Percentiles rank a stretch among this genome's conserved stretches.
phyloP scores from a whole-genome alignment of 176 grass and related monocot species.

The Oryza longistaminata region DNA sequence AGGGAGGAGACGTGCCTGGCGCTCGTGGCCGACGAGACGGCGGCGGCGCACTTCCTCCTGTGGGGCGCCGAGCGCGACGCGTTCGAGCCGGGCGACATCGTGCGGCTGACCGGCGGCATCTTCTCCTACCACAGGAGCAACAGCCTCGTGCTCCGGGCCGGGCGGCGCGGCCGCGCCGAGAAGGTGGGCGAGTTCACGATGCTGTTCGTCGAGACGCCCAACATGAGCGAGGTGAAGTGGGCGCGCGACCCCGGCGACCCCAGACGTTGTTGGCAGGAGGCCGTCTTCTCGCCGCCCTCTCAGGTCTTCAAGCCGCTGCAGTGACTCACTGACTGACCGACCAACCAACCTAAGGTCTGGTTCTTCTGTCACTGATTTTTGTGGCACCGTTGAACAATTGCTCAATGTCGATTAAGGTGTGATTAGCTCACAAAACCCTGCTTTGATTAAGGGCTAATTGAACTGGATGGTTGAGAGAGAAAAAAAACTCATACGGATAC shows the following conservation, averaged over 20 bases:
- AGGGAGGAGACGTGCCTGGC: constrained; percentile 56
- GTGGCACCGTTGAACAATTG: background rate
- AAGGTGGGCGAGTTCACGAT: constrained; percentile 85
- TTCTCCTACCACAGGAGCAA: constrained; percentile 72
- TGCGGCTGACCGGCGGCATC: constrained; percentile 62
- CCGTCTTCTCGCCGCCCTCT: constrained; percentile 51
- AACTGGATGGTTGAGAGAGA: too few species aligned
- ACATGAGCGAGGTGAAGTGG: constrained; percentile 83
- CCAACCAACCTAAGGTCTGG: background rate
- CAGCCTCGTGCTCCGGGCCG: constrained; percentile 60
- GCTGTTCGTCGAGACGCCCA: constrained; percentile 87
- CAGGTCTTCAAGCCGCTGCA: constrained; percentile 52
- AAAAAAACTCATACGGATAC: too few species aligned
- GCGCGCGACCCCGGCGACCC: constrained; percentile 36
- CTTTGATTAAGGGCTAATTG: too few species aligned
- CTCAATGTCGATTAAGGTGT: background rate
- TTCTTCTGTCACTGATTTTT: background rate
- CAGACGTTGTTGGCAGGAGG: too few species aligned
- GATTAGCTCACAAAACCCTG: background rate
- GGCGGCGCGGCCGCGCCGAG: constrained; percentile 54
- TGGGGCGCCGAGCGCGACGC: constrained; percentile 74
- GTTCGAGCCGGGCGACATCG: constrained; percentile 77
- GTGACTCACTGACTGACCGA: constrained; percentile 25
- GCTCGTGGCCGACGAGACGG: constrained; percentile 72
- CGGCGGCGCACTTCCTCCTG: constrained; percentile 77